Evolutionary conservation across 306 rosid genomes (phyloP).

Genomic region (Arachis hypogaea): DNA sequence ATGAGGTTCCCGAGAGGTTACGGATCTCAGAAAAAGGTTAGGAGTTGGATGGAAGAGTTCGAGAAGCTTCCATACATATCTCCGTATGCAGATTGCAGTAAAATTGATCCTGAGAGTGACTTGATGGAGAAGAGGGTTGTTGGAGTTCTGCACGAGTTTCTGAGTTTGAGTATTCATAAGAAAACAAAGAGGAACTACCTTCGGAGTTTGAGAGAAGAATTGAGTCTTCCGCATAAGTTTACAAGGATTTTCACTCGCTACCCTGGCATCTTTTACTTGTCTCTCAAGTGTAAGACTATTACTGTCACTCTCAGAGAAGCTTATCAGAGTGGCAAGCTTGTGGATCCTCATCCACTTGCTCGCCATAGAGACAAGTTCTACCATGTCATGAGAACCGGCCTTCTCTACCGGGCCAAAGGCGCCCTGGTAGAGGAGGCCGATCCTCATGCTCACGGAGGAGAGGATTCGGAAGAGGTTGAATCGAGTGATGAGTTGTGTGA

Average conservation of each 20-base stretch:
- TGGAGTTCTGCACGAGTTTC: conserved; percentile 84
- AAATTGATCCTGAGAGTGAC: conserved; percentile 79
- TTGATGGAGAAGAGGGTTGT: conserved; percentile 95
- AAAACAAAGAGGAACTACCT: conserved; percentile 88
- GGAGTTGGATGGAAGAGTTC: conserved; percentile 92
- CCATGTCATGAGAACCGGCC: conserved; percentile 88
- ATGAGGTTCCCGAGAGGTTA: conserved; percentile 91
- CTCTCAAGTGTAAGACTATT: conserved; percentile 85
- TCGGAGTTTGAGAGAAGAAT: conserved; percentile 83
- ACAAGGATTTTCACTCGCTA: conserved; percentile 84
- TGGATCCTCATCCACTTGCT: conserved; percentile 77
- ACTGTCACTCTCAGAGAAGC: conserved; percentile 82
- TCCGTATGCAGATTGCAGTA: conserved; percentile 68
- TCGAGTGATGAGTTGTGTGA: conserved; percentile 50
- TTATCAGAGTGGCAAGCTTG: conserved; percentile 71
- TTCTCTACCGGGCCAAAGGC: conserved; percentile 71
- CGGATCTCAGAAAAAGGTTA: conserved; percentile 82
- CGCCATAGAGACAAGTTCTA: conserved; percentile 69
- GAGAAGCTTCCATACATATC: conserved; percentile 84
- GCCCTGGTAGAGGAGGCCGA: conserved; percentile 17
- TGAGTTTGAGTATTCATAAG: conserved; percentile 83
- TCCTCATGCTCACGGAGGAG: conserved; percentile 45
- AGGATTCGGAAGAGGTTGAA: conserved; percentile 45
- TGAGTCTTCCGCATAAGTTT: conserved; percentile 86
- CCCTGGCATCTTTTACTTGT: conserved; percentile 87